phyloP scores from a whole-genome alignment of 306 rosid genomes.

The Trichosanthes truncata region DNA sequence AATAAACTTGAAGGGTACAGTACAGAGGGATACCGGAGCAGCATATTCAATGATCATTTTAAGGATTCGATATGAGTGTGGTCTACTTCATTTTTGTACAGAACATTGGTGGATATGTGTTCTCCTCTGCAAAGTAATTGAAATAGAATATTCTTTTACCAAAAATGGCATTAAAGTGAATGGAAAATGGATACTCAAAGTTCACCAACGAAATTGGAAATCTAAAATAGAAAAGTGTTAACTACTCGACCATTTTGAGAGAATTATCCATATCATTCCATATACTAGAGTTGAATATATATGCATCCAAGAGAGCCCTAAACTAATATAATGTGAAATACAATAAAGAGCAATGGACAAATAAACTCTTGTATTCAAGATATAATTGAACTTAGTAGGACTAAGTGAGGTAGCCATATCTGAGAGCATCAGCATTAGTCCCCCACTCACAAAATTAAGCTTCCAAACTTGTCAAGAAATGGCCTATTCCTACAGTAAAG shows the following conservation, averaged over 20 bases:
- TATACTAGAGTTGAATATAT: neutral
- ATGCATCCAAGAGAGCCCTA: neutral
- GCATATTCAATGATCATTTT: neutral
- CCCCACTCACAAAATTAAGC: neutral
- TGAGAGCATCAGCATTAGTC: neutral
- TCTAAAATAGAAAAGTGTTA: neutral
- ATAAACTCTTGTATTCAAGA: neutral
- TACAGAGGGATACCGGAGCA: neutral
- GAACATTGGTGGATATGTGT: neutral
- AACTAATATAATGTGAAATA: neutral
- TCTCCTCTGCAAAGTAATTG: neutral
- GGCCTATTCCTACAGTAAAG: neutral
- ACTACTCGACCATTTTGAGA: neutral
- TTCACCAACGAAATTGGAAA: neutral
- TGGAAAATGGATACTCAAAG: neutral
- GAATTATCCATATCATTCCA: neutral
- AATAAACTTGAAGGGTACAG: neutral
- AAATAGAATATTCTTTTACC: neutral
- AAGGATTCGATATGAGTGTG: neutral
- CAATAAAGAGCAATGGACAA: neutral
- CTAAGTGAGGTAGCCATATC: neutral
- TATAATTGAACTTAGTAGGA: neutral
- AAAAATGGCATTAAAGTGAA: neutral
- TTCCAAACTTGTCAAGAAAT: neutral
- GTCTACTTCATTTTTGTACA: neutral